A percentile compares a stretch with the other conserved stretches of the same genome.
Conservation (phyloP, 2,329 filamentous ascomycete species). For the Rhynchosporium graminicola region DNA sequence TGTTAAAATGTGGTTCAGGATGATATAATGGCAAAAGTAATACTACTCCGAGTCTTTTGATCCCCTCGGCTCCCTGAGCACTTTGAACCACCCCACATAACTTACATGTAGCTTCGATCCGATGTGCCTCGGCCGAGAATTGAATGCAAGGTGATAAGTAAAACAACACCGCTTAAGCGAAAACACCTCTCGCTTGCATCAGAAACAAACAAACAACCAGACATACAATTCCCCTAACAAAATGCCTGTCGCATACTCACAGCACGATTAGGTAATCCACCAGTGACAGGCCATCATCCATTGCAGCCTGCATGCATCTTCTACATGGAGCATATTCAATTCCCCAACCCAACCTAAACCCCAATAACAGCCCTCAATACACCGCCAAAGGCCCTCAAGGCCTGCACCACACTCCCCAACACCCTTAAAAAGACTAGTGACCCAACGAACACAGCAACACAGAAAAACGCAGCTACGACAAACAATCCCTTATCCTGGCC, state of each 20-base stretch:
- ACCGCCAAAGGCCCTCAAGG: conserved; percentile 5
- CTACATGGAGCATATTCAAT: not conserved
- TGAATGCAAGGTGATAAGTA: not conserved
- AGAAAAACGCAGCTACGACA: conserved; percentile 37
- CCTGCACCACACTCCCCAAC: conserved; percentile 18
- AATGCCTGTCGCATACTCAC: not conserved
- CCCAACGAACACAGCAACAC: conserved; percentile 35
- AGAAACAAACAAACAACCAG: not conserved
- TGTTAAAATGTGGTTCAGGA: no score
- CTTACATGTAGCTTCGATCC: conserved; percentile 15
- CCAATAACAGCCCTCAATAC: conserved; percentile 20
- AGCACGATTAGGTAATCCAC: not conserved
- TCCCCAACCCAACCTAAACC: conserved; percentile 16
- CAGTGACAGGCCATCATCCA: not conserved
- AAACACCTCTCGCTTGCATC: conserved; percentile 5
- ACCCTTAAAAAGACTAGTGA: conserved; percentile 17
- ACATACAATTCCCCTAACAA: not conserved
- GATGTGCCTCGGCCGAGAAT: conserved; percentile 1
- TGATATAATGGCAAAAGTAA: no score
- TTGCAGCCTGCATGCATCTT: not conserved
- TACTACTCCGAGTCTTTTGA: no score
- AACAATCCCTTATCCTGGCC: conserved; percentile 36
- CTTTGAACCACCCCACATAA: conserved; percentile 20
- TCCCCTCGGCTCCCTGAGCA: not conserved
- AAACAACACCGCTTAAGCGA: not conserved